These are phyloP conservation scores for Extremus antarcticus DNA, from an alignment of 495 filamentous ascomycete genomes.

Conservation along the genomic window DNA sequence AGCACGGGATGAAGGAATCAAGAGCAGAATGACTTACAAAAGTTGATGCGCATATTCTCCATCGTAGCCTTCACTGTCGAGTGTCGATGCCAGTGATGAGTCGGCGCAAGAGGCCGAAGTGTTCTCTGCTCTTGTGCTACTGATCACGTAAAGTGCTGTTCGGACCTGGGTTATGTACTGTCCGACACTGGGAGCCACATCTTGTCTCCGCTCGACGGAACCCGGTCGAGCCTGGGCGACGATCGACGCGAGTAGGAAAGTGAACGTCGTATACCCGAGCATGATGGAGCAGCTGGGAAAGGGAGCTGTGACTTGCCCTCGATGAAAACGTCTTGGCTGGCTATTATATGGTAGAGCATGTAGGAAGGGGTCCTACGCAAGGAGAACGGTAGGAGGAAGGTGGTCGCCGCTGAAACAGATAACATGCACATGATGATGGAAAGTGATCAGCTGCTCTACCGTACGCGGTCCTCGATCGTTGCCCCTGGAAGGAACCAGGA, in stretches of 20 bases:
- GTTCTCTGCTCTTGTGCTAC: neutral
- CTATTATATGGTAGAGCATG: neutral
- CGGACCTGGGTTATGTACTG: slow-evolving; percentile 1
- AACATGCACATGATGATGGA: neutral
- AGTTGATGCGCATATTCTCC: slow-evolving; percentile 1
- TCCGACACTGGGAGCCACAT: neutral
- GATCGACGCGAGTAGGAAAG: neutral
- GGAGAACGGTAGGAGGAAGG: neutral
- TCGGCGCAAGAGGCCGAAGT: neutral
- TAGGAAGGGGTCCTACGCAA: neutral
- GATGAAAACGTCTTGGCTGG: neutral
- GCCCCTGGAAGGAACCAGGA: too few relatives aligned
- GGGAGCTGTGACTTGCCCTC: neutral
- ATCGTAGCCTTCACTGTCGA: neutral
- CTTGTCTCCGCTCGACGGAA: neutral
- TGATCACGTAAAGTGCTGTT: slow-evolving; percentile 1
- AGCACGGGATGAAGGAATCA: too few relatives aligned
- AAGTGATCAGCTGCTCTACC: too few relatives aligned
- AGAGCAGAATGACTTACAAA: too few relatives aligned
- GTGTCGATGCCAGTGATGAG: neutral
- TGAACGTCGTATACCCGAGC: neutral
- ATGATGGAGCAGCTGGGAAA: neutral
- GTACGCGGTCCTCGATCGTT: too few relatives aligned
- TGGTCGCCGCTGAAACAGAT: neutral
- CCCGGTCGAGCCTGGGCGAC: neutral